Conservation (phyloP, 768 basidiomycete genomes). For the Boletus sp. region DNA sequence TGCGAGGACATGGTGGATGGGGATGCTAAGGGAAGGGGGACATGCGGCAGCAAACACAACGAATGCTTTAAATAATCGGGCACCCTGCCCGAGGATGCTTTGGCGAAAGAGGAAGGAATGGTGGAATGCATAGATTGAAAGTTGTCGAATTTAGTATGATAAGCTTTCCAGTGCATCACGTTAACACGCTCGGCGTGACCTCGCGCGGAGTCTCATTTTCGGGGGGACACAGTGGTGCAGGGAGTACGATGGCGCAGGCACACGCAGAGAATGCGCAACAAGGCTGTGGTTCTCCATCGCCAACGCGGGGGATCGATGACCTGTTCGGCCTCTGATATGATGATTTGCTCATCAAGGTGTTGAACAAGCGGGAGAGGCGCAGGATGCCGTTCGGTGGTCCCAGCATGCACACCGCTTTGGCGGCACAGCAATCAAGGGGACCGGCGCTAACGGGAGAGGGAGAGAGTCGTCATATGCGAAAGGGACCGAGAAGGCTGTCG, state of each 20-base stretch:
- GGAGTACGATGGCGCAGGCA: conserved; percentile 9
- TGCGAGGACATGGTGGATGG: conserved; percentile 20
- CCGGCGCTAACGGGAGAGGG: neutral
- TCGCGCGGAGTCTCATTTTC: conserved; percentile 11
- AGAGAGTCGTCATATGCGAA: neutral
- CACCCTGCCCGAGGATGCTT: conserved; percentile 15
- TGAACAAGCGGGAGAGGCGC: conserved; percentile 12
- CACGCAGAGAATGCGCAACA: neutral
- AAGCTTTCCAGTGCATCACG: conserved; percentile 30
- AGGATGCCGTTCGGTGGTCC: conserved; percentile 14
- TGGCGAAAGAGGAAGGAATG: conserved; percentile 16
- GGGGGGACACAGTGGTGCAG: neutral
- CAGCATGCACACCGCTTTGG: conserved; percentile 21
- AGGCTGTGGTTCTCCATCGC: conserved; percentile 27
- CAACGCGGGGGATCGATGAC: conserved; percentile 3
- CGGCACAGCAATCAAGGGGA: conserved; percentile 18
- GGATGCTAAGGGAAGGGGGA: conserved; percentile 1
- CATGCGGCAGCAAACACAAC: conserved; percentile 4
- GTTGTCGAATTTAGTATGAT: conserved; percentile 16
- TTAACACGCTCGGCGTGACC: conserved; percentile 2
- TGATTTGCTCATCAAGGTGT: neutral
- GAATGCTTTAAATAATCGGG: conserved; percentile 23
- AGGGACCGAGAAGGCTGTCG: neutral
- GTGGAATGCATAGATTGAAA: conserved; percentile 18
- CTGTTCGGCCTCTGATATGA: neutral